These are phyloP conservation scores for Antrodiella citrinella DNA, from an alignment of 768 basidiomycete genomes.

Conservation along the genomic window DNA sequence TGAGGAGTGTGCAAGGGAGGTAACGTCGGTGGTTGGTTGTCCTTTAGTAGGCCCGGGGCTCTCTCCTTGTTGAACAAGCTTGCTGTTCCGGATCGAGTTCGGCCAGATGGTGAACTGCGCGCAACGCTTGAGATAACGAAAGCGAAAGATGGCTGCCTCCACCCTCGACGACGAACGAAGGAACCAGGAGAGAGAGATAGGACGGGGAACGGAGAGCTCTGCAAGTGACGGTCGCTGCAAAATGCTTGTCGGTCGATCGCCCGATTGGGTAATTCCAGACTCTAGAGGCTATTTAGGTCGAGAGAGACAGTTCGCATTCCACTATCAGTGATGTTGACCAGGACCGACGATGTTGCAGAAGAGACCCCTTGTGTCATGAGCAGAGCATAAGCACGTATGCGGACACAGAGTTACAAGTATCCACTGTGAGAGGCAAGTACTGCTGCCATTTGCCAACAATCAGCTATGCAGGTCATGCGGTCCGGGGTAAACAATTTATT, in stretches of 20 bases:
- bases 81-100: too few relatives aligned
- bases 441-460: too few relatives aligned
- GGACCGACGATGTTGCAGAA: neutral
- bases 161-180: neutral
- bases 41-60: too few relatives aligned
- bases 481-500: too few relatives aligned
- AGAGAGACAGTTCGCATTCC: too few relatives aligned
- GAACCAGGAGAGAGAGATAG: neutral
- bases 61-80: neutral
- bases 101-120: too few relatives aligned
- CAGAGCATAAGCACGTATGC: neutral
- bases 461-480: too few relatives aligned
- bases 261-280: neutral
- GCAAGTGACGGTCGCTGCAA: slow-evolving; percentile 3
- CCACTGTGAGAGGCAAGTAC: too few relatives aligned
- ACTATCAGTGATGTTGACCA: neutral
- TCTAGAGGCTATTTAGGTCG: too few relatives aligned
- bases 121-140: too few relatives aligned
- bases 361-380: neutral
- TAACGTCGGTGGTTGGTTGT: too few relatives aligned
- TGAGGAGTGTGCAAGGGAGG: neutral
- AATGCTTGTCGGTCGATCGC: neutral
- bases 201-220: slow-evolving; percentile 3
- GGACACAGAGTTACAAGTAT: too few relatives aligned
- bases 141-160: neutral